Base-by-base conservation (phyloP, 345 rosid genomes). In the Boechera retrofracta region DNA sequence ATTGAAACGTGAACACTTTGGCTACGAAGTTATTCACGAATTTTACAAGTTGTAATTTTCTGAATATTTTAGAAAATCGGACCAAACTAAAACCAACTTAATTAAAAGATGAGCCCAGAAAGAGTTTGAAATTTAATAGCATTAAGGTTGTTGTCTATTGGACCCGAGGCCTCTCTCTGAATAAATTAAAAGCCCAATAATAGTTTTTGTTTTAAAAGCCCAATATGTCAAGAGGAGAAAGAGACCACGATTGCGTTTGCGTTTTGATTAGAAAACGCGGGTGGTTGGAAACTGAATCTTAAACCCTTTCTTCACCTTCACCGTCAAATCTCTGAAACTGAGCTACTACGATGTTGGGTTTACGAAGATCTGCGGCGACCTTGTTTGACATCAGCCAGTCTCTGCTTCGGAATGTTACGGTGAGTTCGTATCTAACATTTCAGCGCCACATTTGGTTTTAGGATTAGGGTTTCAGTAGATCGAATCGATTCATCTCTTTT, bases 321-420 rank as follows among this genome's bases (percentile, higher is more conserved):
- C 51, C 75, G 71, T 70, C 39, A 24, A 18, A 51, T 53, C 57
- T 44, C 64, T 38, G 45, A 16, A 59, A 36, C 38, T 24, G 32
- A 35, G n/a, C 60, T 21, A 66, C 51, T 28, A 52, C 60, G 78
- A 82, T 82, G 82, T 53, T 82, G 1, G 82, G 85, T 26, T 49
- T 82, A 53, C 85, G 80, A 41, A 68, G 81, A 72, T 81, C 84
- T n/a, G 76, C 77, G 5, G 45, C 81, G 64, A 68, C 67, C 21
- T 74, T 78, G 53, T 75, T 78, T 28, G 84, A 80, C 47, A 60
- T 21, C 53, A 64, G 85, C 61, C 87, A 79, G 13, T 82, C 70
- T 31, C 82, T 85, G 49, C 80, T 85, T 66, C 84, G 63, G 0
- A 73, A 66, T 54, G 7, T 77, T 4, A 69, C 84, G 49, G 84